phyloP scores from a whole-genome alignment of 192 early-diverging fungal genomes.

The Paraglomus brasilianum region DNA sequence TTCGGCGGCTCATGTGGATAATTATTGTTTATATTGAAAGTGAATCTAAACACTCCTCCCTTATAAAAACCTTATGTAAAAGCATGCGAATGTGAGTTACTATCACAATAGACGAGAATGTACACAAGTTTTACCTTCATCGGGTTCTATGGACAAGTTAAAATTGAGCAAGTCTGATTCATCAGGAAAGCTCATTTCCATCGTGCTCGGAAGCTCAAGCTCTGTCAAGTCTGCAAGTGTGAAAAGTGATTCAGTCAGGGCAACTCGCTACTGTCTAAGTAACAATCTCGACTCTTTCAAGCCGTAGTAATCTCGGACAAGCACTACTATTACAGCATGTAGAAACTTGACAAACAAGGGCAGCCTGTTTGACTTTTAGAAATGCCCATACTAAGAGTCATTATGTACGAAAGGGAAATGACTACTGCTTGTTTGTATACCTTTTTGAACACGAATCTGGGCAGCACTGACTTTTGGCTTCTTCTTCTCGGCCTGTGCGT shows the following conservation, averaged over 20 bases:
- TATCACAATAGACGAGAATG: background rate
- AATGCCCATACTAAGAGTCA: too few relatives aligned
- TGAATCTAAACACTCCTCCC: slow-evolving; percentile 80
- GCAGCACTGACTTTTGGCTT: slow-evolving; percentile 83
- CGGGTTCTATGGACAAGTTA: slow-evolving; percentile 77
- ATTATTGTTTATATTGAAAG: slow-evolving; percentile 77
- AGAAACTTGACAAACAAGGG: too few relatives aligned
- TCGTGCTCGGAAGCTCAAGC: slow-evolving; percentile 74
- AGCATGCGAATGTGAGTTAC: background rate
- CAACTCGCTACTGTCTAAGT: background rate
- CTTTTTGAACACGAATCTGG: slow-evolving; percentile 93
- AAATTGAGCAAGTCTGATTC: slow-evolving; percentile 82
- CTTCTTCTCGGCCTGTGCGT: slow-evolving; percentile 67
- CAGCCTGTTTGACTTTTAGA: too few relatives aligned
- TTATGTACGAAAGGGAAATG: too few relatives aligned
- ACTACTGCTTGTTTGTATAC: too few relatives aligned
- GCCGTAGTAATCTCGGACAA: background rate
- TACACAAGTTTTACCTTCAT: slow-evolving; percentile 64
- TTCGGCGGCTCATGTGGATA: slow-evolving; percentile 97
- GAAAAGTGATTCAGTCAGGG: background rate
- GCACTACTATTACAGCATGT: too few relatives aligned
- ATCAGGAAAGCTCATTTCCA: slow-evolving; percentile 72
- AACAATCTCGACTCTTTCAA: background rate
- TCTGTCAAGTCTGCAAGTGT: slow-evolving; percentile 73
- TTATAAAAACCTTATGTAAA: slow-evolving; percentile 71